Conservation (phyloP, 768 basidiomycete genomes). For the Grammothele lineata region DNA sequence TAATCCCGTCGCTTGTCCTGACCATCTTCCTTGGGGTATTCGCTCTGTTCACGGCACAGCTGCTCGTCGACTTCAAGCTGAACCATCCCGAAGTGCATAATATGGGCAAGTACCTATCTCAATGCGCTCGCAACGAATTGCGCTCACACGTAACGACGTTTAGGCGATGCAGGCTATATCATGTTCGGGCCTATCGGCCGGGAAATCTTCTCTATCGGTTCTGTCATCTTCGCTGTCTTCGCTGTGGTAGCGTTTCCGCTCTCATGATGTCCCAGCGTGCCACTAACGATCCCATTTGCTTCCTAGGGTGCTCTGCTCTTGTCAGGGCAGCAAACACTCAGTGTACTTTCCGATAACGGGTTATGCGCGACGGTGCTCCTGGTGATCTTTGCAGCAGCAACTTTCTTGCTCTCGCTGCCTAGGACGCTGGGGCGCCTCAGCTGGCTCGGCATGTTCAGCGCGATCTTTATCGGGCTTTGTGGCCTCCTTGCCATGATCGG, state of each 20-base stretch:
- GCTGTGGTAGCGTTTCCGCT: slow-evolving; percentile 13
- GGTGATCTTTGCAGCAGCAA: slow-evolving; percentile 41
- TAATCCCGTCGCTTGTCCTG: slow-evolving; percentile 45
- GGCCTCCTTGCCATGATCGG: slow-evolving; percentile 49
- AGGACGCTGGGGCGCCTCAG: slow-evolving; percentile 44
- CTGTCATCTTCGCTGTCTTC: slow-evolving; percentile 48
- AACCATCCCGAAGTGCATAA: slow-evolving; percentile 52
- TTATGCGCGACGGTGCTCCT: slow-evolving; percentile 43
- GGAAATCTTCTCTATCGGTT: slow-evolving; percentile 42
- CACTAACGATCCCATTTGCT: background rate
- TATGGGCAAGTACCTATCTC: slow-evolving; percentile 34
- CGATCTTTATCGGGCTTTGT: slow-evolving; percentile 36
- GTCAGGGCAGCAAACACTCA: slow-evolving; percentile 50
- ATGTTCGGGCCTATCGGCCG: slow-evolving; percentile 44
- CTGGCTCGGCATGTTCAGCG: slow-evolving; percentile 45
- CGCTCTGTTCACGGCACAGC: slow-evolving; percentile 46
- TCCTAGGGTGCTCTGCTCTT: slow-evolving; percentile 43
- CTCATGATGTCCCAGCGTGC: background rate
- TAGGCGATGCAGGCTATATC: slow-evolving; percentile 49
- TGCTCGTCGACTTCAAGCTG: slow-evolving; percentile 53
- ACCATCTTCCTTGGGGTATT: slow-evolving; percentile 51
- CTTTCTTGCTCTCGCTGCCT: slow-evolving; percentile 40
- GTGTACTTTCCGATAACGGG: slow-evolving; percentile 42
- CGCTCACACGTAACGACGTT: too few relatives aligned
- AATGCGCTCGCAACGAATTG: too few relatives aligned